Base-by-base conservation (phyloP, 192 early-diverging fungal genomes). In the Tieghemiomyces parasiticus region DNA sequence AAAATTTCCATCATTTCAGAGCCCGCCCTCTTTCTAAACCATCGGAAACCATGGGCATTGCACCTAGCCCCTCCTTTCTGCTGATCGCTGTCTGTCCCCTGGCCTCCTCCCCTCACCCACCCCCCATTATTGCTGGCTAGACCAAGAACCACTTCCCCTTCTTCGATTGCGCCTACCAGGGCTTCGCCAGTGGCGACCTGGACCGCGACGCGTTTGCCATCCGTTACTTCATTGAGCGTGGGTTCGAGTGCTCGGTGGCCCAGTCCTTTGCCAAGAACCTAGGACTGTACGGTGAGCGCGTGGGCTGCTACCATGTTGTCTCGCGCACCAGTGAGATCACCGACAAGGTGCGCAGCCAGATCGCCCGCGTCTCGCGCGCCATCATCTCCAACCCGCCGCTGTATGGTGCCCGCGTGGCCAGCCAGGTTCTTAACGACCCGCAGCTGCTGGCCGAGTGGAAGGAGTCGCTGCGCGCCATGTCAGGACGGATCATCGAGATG, bases 141-240 rank as follows among this genome's bases (percentile, higher is more conserved):
- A 69, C 75, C 60, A 86, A 87, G 62, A 56, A 63, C 20, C 93
- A 91, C 65, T 89, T 97, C 67, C 84, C 90, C 22, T 95, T 99
- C 81, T 97, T 99, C 64, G 95, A 99, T 71, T 92, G 86, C 70
- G 95, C 95, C 26, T 99, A 99, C 81, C 93, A 96, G 78, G 95
- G 95, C 6, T 99, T 99, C 68, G 93, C 93, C 29, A 89, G 86
- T 12, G 95, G 95, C 46, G 80, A 87, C 68, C 76, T 96, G 20
- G 91, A 91, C 65, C 67, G 80, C 47, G 95, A 99, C 74, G 92
- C 95, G 30, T 84, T 78, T 68, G 89, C 95, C 58, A 85, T 94
- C 38, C 83, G 95, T 20, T 87, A 92, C 69, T 99, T 99, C 80
- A 90, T 90, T 2, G 72, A 82, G 22, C 79, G 84, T 61, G 93